Evolutionary conservation across 306 rosid species (phyloP).

Genomic region (Pueraria montana): DNA sequence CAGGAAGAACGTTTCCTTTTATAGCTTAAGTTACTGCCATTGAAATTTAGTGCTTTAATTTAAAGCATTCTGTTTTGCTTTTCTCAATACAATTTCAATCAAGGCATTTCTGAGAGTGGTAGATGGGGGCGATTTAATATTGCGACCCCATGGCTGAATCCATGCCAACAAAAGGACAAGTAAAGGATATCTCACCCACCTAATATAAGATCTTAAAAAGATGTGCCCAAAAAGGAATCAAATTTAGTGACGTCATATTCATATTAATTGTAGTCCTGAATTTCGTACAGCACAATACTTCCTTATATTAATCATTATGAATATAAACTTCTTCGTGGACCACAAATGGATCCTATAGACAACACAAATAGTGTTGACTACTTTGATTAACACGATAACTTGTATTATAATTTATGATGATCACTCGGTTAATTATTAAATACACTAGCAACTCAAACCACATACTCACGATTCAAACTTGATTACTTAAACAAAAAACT

Average conservation of each 20-base stretch:
- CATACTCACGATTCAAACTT: neutral
- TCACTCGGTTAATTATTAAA: constrained; percentile 16
- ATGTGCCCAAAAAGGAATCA: constrained; percentile 24
- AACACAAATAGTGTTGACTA: constrained; percentile 38
- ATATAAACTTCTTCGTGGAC: constrained; percentile 3
- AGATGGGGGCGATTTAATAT: constrained; percentile 36
- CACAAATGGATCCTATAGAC: constrained; percentile 21
- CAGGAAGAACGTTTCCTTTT: too few relatives aligned
- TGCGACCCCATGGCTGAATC: constrained; percentile 8
- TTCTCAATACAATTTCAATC: neutral
- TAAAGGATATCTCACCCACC: constrained; percentile 16
- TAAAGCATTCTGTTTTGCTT: neutral
- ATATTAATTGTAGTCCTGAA: constrained; percentile 11
- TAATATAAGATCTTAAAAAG: constrained; percentile 6
- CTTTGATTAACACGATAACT: neutral
- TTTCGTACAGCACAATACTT: constrained; percentile 14
- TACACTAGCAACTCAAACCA: constrained; percentile 30
- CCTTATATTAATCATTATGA: constrained; percentile 19
- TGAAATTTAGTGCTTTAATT: neutral
- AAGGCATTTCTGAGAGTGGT: constrained; percentile 44
- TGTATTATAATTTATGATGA: constrained; percentile 2
- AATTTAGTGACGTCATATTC: constrained; percentile 10
- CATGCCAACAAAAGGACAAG: constrained; percentile 41
- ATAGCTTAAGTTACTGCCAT: too few relatives aligned
- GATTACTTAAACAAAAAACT: constrained; percentile 4